Percentiles rank a stretch among this genome's conserved stretches.
These are phyloP conservation scores for Aspergillus leporis DNA, from an alignment of 495 filamentous ascomycete genomes.

Conservation along the genomic window DNA sequence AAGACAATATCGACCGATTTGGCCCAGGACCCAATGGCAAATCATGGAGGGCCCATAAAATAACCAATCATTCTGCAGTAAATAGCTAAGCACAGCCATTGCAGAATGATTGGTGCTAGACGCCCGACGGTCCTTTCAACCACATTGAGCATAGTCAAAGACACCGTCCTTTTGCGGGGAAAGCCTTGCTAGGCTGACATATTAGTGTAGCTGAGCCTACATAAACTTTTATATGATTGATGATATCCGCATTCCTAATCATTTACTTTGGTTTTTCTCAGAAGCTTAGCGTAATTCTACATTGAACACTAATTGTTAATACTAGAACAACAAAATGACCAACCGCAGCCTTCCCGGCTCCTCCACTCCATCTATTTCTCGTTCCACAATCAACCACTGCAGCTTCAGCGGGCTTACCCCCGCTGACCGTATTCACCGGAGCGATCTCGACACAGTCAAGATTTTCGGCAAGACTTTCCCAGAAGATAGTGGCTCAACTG, in stretches of 20 bases:
- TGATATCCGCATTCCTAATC: no score
- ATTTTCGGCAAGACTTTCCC: constrained; percentile 1
- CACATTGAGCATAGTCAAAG: neutral
- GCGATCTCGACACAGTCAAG: constrained; percentile 6
- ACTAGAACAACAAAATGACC: constrained; percentile 4
- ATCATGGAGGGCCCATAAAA: no score
- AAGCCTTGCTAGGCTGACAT: no score
- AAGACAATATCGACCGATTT: no score
- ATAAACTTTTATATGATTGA: no score
- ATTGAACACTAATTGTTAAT: neutral
- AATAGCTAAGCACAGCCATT: neutral
- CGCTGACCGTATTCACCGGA: constrained; percentile 18
- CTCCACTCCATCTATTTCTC: constrained; percentile 19
- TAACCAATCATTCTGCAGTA: no score
- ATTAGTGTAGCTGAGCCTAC: no score
- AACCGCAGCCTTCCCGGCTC: constrained; percentile 12
- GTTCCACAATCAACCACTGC: constrained; percentile 22
- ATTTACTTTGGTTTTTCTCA: neutral
- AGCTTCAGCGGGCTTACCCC: constrained; percentile 21
- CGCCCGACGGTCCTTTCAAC: neutral
- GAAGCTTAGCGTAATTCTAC: neutral
- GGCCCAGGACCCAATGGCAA: no score
- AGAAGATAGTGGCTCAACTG: neutral
- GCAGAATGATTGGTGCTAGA: neutral
- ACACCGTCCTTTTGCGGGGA: no score